Evolutionary conservation across 2,329 filamentous ascomycete species (phyloP).

Genomic region (Xylariaceae sp.): DNA sequence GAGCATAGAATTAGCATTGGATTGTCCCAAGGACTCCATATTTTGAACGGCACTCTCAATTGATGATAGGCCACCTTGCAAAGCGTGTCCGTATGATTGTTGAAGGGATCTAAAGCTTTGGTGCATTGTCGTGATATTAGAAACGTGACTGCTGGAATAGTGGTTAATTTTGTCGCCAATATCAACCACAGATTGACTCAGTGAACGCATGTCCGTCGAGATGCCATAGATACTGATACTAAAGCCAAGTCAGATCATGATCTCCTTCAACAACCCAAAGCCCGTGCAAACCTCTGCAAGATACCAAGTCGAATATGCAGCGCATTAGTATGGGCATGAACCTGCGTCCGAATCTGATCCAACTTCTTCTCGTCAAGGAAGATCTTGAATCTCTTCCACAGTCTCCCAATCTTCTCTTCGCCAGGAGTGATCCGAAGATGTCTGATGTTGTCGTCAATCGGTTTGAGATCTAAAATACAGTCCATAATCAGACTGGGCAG

Average conservation of each 20-base stretch:
- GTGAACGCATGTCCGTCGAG: no score
- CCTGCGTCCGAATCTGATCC: not conserved
- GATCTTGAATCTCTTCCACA: constrained; percentile 5
- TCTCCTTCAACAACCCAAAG: not conserved
- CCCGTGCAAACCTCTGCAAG: not conserved
- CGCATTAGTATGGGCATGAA: not conserved
- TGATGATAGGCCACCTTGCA: no score
- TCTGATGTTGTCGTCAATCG: not conserved
- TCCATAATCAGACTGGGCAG: not conserved
- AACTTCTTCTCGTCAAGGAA: constrained; percentile 4
- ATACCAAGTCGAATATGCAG: constrained; percentile 1
- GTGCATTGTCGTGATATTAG: no score
- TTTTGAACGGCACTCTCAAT: no score
- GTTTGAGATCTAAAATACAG: not conserved
- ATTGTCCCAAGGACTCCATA: no score
- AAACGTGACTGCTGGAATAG: no score
- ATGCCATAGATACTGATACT: not conserved
- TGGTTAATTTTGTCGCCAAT: no score
- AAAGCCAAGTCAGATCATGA: not conserved
- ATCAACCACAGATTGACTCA: no score
- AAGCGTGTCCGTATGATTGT: no score
- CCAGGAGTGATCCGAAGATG: not conserved
- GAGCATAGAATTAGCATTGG: no score
- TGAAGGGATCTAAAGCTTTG: no score
- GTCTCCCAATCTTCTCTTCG: not conserved